phyloP scores from a whole-genome alignment of 2,329 filamentous ascomycete species.

The Xylaria sp. region DNA sequence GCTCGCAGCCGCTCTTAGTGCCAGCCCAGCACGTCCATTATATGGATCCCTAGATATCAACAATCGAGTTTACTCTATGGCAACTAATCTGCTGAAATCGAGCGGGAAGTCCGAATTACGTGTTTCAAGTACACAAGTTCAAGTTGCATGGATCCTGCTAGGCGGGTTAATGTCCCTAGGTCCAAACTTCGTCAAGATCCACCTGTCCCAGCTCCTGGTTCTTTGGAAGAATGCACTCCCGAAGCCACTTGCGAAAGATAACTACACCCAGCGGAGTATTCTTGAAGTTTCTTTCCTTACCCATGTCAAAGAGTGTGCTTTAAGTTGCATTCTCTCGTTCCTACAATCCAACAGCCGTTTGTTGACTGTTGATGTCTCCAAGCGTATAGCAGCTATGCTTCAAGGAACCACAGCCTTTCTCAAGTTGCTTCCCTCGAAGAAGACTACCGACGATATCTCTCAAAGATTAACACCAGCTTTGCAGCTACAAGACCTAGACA shows the following conservation, averaged over 20 bases:
- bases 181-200: constrained; percentile 98
- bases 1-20: constrained; percentile 89
- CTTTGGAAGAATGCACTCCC: constrained; percentile 98
- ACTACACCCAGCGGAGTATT: constrained; percentile 82
- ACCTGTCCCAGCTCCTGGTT: constrained; percentile 90
- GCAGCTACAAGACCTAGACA: constrained; percentile 88
- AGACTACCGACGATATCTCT: constrained; percentile 85
- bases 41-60: constrained; percentile 97
- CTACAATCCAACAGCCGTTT: constrained; percentile 92
- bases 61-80: constrained; percentile 88
- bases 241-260: constrained; percentile 92
- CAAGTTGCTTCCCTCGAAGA: constrained; percentile 84
- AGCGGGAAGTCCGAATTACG: constrained; percentile 91
- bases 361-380: constrained; percentile 92
- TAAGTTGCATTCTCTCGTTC: constrained; percentile 92
- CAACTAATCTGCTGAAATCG: constrained; percentile 90
- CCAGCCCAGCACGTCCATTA: constrained; percentile 85
- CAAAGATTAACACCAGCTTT: constrained; percentile 86
- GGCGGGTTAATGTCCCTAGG: constrained; percentile 96
- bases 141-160: constrained; percentile 97
- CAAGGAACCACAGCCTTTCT: constrained; percentile 93
- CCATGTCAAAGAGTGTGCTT: constrained; percentile 92
- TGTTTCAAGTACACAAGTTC: constrained; percentile 92
- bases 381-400: constrained; percentile 91
- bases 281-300: constrained; percentile 93